Evolutionary conservation across 2,329 filamentous ascomycete species (phyloP).

Genomic region (Coccinonectria pachysandricola): DNA sequence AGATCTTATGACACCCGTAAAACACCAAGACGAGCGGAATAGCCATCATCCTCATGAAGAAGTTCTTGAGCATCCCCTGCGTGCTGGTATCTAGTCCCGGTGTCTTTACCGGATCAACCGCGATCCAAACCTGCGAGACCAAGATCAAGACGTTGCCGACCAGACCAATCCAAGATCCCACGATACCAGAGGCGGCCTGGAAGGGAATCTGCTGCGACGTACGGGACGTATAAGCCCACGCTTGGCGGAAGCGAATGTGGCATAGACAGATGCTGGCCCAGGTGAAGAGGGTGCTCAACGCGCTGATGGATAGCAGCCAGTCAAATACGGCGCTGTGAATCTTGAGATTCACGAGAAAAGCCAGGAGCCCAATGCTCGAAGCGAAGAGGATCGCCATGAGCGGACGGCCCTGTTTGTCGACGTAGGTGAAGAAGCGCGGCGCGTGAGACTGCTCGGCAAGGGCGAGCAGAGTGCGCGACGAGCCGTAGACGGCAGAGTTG

Average conservation of each 20-base stretch:
- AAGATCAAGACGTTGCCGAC: conserved; percentile 66
- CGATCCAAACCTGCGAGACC: conserved; percentile 79
- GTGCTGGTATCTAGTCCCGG: conserved; percentile 25
- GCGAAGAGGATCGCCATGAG: conserved; percentile 62
- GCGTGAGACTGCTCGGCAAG: conserved; percentile 82
- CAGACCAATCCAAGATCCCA: conserved; percentile 76
- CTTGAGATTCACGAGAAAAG: conserved; percentile 60
- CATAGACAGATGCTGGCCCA: conserved; percentile 77
- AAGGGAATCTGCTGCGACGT: conserved; percentile 69
- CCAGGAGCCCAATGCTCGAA: conserved; percentile 59
- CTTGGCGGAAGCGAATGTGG: conserved; percentile 81
- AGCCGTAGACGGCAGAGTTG: conserved; percentile 85
- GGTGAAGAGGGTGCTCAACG: conserved; percentile 64
- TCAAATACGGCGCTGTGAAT: conserved; percentile 55
- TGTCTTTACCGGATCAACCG: conserved; percentile 62
- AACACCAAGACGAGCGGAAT: conserved; percentile 57
- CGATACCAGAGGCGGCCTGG: conserved; percentile 63
- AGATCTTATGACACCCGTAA: conserved; percentile 68
- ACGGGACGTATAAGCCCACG: conserved; percentile 60
- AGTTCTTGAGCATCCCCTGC: conserved; percentile 44
- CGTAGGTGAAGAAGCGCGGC: conserved; percentile 65
- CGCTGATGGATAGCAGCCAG: conserved; percentile 71
- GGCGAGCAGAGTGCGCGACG: conserved; percentile 78
- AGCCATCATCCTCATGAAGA: conserved; percentile 64
- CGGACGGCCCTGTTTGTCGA: conserved; percentile 76